Evolutionary conservation across 345 rosid genomes (phyloP), one percentile per base, ranked within the genome.

Genomic region (Aethionema arabicum): DNA sequence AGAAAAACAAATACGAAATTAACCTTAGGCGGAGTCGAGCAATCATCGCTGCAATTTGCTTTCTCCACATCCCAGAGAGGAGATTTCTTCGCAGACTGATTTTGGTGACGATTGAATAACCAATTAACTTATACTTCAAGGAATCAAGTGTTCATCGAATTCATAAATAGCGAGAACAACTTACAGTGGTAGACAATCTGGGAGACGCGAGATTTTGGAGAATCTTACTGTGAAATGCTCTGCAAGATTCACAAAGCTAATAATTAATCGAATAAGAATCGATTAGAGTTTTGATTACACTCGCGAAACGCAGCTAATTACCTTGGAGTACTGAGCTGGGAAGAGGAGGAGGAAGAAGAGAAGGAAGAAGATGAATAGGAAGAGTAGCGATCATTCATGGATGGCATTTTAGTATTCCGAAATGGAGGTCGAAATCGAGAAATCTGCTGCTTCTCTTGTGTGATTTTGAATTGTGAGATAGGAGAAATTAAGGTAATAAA

Each of bases 271-370:
- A 16, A 31, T 13, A 41, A 51, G 11, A 59, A 30, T 70, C 11
- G 30, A 3, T 61, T 11, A 38, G 10, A 39, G 27, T 21, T 42
- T 29, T 54, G 12, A 8, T 36, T 44, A 35, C 38, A 10, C 29
- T 61, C 4, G 8, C 11, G n/a, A 35, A 27, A 32, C 47, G 27
- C 27, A 21, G 2, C 27, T 30, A 59, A 51, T 8, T 44, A 82
- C 84, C 83, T 70, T 50, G 72, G 61, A 45, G 76, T 68, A 62
- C 63, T 74, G 11, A 52, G 67, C 7, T 57, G 74, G 4, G 77
- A 60, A 69, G 77, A 77, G 61, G 83, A 77, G 48, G 85, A 62
- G 7, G 67, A 76, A 33, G 82, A 69, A 35, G 68, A 39, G 31
- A 54, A 56, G 11, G 68, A 69, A 55, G 84, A 72, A 54, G 78